A percentile compares a stretch with the other conserved stretches of the same genome.
phyloP scores from a whole-genome alignment of 2,329 filamentous ascomycete genomes.

The Aureobasidium sp. region DNA sequence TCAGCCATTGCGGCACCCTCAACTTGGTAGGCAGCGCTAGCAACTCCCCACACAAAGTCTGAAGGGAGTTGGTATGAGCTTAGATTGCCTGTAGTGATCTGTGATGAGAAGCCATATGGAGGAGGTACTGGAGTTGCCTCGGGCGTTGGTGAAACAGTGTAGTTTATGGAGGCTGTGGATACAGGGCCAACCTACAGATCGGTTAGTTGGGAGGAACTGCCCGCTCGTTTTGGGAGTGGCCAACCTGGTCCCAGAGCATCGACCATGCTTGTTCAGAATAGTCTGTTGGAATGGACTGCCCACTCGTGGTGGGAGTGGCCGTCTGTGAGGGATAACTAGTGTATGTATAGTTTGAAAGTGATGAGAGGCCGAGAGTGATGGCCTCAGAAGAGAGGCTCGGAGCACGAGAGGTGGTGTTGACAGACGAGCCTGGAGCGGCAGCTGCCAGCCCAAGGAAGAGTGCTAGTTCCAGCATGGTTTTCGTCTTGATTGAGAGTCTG shows the following conservation, averaged over 20 bases:
- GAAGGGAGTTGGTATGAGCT: constrained; percentile 21
- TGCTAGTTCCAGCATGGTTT: neutral
- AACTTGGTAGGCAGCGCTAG: constrained; percentile 25
- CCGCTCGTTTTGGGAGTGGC: too few species aligned
- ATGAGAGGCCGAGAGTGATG: constrained; percentile 1
- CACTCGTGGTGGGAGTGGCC: neutral
- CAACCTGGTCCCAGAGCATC: constrained; percentile 19
- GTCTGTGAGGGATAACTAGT: constrained; percentile 3
- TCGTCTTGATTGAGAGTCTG: neutral
- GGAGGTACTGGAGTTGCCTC: constrained; percentile 20
- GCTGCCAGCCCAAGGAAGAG: neutral
- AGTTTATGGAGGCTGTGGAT: constrained; percentile 18
- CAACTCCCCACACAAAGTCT: constrained; percentile 33
- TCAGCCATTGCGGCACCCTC: constrained; percentile 23
- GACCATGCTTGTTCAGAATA: constrained; percentile 10
- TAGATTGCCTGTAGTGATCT: constrained; percentile 3
- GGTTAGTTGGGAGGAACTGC: too few species aligned
- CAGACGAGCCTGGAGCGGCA: neutral
- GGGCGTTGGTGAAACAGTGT: constrained; percentile 23
- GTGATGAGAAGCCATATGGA: neutral
- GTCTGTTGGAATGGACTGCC: neutral
- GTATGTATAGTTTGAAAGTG: constrained; percentile 5
- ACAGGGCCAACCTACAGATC: constrained; percentile 17
- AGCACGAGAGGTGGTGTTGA: neutral
- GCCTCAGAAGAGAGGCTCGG: neutral